Base-by-base conservation (phyloP, 805 yeast genomes). In the Wickerhamomyces chambardii region DNA sequence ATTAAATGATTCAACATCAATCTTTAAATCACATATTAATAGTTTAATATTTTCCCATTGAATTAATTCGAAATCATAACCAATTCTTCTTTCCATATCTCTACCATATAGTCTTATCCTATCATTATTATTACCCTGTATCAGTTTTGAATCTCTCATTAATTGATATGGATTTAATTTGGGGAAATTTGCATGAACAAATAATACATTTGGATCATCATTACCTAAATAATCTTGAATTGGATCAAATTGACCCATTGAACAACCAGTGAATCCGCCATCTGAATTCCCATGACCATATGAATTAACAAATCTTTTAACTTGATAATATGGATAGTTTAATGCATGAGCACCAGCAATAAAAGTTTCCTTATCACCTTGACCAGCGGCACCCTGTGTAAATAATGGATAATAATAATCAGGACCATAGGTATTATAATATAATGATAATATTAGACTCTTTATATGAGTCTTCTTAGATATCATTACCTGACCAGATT, bases 201-300 rank as follows among this genome's bases (percentile, higher is more conserved):
- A 39, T 31, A 25, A 29, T 3, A 36, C 33, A 15, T 30, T 33
- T 27, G 39, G 36, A 16, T 36, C 35, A 15, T 40, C 26, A 29
- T 42, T 42, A 19, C 43, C 46, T 18, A 43, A 37, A 37, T 61
- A 74, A 53, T 84, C 94, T 30, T 68, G 69, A n/a, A 66, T 54
- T 3, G 89, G 85, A 49, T 80, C 75, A 41, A 64, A 73, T 54
- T 84, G 95, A 5, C 81, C 78, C 86, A 84, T 84, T 3, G 83
- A 84, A 9, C 78, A 71, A 15, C 89, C 90, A n/a, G 65, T 56
- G 49, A 69, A 80, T 8, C 61, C 62, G 11, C 55, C 59, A 32
- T 55, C 53, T 6, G 33, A 27, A 6, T 42, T 42, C 3, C 40
- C 36, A 41, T 68, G 65, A 9, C 74, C 74, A 33, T 61, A 53